Conservation (phyloP, 2,329 filamentous ascomycete genomes). For the Decorospora gaudefroyi region DNA sequence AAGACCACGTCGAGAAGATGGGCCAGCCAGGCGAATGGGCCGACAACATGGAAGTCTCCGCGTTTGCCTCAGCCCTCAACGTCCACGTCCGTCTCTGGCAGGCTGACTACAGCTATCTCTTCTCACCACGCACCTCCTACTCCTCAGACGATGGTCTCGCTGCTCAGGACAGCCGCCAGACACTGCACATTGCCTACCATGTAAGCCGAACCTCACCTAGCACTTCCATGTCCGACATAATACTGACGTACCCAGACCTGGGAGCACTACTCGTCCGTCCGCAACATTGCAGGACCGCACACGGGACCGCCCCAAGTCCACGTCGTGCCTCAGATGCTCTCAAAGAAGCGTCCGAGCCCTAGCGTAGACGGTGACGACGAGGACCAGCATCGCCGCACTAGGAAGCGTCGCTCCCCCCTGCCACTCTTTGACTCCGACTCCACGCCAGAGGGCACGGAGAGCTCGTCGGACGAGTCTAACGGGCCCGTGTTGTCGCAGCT, state of each 20-base stretch:
- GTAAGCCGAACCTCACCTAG: constrained; percentile 51
- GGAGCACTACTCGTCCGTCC: constrained; percentile 70
- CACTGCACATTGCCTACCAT: constrained; percentile 66
- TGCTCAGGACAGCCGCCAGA: constrained; percentile 37
- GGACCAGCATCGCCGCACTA: constrained; percentile 55
- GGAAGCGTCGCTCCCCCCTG: constrained; percentile 57
- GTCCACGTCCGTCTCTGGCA: constrained; percentile 67
- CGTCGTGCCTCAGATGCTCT: constrained; percentile 31
- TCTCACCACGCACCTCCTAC: constrained; percentile 50
- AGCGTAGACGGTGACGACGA: constrained; percentile 58
- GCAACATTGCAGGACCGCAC: constrained; percentile 63
- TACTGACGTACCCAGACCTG: constrained; percentile 55
- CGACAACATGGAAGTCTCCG: constrained; percentile 69
- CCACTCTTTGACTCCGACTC: constrained; percentile 52
- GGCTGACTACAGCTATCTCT: constrained; percentile 57
- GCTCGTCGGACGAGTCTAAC: constrained; percentile 45
- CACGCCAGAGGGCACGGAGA: constrained; percentile 42
- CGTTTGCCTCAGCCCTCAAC: constrained; percentile 65
- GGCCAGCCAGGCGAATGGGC: constrained; percentile 65
- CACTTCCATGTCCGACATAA: background rate
- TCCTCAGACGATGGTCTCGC: constrained; percentile 34
- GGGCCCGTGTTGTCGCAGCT: constrained; percentile 35
- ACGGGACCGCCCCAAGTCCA: constrained; percentile 58
- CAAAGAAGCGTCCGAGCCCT: constrained; percentile 56
- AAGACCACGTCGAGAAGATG: constrained; percentile 63